Conservation (phyloP, 305 asterid genomes). For the Solanum hybrid region DNA sequence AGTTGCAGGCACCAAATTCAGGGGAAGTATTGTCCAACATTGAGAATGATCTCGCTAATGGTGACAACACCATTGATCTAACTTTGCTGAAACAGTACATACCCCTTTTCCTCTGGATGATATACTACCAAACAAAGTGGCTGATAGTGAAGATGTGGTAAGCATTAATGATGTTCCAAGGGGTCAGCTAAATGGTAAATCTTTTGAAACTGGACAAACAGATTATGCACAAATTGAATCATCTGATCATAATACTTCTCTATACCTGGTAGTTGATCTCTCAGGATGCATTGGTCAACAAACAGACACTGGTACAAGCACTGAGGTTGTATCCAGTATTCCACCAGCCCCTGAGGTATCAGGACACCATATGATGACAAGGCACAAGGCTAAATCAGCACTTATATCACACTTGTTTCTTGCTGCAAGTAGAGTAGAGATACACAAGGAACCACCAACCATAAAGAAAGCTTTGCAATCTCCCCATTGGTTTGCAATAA, state of each 20-base stretch:
- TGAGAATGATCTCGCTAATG: not conserved
- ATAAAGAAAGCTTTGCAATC: not conserved
- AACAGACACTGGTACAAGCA: not conserved
- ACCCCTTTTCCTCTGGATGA: not conserved
- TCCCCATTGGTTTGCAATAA: not conserved
- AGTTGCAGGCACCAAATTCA: not conserved
- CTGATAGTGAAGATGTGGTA: not conserved
- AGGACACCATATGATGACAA: not conserved
- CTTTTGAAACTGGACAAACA: not conserved
- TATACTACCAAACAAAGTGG: not conserved
- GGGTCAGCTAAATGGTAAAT: not conserved
- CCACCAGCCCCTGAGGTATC: not conserved
- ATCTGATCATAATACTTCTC: not conserved
- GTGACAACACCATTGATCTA: not conserved
- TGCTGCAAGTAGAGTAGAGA: not conserved
- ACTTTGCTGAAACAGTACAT: not conserved
- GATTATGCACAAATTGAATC: not conserved
- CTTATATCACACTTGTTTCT: not conserved
- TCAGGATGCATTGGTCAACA: not conserved
- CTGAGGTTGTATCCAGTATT: not conserved
- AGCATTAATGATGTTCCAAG: not conserved
- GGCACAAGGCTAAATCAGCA: not conserved
- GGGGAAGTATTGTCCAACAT: not conserved
- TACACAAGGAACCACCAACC: not conserved
- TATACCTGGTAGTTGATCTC: not conserved